Percentiles rank a stretch among this genome's conserved stretches.
Evolutionary conservation across 345 rosid species (phyloP).

Genomic region (Hirschfeldia incana): DNA sequence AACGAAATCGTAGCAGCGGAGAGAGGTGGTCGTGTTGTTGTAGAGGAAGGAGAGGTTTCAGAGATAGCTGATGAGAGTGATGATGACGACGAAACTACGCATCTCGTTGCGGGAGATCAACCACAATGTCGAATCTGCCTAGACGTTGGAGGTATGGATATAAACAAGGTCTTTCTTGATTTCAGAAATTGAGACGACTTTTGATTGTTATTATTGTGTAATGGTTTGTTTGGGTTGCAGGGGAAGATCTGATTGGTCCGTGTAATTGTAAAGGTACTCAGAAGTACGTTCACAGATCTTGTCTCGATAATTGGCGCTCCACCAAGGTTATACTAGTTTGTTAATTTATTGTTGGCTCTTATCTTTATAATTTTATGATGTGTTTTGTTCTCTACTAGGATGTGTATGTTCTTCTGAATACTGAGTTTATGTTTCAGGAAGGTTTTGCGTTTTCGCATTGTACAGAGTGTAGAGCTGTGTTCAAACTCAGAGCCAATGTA

Average conservation of each 20-base stretch:
- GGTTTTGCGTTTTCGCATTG: constrained; percentile 99
- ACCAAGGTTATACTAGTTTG: constrained; percentile 66
- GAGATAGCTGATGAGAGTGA: constrained; percentile 49
- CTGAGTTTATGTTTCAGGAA: constrained; percentile 58
- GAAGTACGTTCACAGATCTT: constrained; percentile 92
- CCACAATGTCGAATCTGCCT: constrained; percentile 96
- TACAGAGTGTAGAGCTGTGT: constrained; percentile 95
- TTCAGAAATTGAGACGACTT: neutral
- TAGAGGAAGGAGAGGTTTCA: constrained; percentile 42
- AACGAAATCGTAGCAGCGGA: constrained; percentile 63
- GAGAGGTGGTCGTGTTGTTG: constrained; percentile 46
- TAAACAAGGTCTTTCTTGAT: neutral
- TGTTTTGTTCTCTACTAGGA: neutral
- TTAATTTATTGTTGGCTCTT: neutral
- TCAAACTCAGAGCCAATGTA: constrained; percentile 88
- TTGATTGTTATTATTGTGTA: constrained; percentile 3
- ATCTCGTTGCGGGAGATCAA: constrained; percentile 70
- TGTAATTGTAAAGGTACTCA: constrained; percentile 99
- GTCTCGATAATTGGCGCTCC: constrained; percentile 98
- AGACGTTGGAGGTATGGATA: constrained; percentile 72
- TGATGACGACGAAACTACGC: constrained; percentile 64
- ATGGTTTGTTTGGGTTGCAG: constrained; percentile 42
- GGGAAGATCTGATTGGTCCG: constrained; percentile 92
- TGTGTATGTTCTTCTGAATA: constrained; percentile 5
- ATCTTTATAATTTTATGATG: neutral